Evolutionary conservation across 331 rosid species (phyloP).

Genomic region (Rhamnella rubrinervis): DNA sequence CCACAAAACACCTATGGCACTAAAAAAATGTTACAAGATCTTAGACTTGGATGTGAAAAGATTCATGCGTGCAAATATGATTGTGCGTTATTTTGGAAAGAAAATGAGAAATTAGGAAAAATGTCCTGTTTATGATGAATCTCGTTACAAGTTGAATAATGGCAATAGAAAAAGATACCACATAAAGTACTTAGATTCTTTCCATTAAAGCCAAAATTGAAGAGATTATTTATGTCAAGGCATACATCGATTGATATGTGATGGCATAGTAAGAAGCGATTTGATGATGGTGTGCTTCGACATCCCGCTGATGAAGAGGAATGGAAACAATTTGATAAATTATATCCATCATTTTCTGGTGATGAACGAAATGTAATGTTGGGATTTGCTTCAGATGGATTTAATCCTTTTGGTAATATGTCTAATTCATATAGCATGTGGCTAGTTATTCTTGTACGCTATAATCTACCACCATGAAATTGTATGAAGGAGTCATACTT

Average conservation of each 20-base stretch:
- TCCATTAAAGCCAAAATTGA: not conserved
- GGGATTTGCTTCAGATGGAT: not conserved
- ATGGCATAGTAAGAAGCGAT: not conserved
- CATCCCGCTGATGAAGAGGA: not conserved
- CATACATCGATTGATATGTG: not conserved
- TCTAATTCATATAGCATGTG: not conserved
- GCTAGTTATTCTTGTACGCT: not conserved
- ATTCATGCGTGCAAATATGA: constrained; percentile 4
- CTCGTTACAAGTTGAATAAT: too few relatives aligned
- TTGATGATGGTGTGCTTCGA: not conserved
- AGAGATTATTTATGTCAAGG: not conserved
- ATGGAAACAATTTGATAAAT: constrained; percentile 2
- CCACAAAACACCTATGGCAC: not conserved
- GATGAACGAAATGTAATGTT: too few relatives aligned
- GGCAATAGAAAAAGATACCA: too few relatives aligned
- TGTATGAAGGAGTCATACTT: constrained; percentile 14
- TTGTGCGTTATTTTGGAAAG: too few relatives aligned
- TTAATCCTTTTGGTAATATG: constrained; percentile 1
- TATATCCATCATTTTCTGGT: too few relatives aligned
- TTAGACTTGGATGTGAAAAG: not conserved
- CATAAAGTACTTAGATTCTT: not conserved
- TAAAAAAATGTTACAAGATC: not conserved
- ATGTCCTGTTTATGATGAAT: too few relatives aligned
- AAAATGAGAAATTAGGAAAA: too few relatives aligned
- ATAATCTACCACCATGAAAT: constrained; percentile 19